phyloP scores from a whole-genome alignment of 768 basidiomycete genomes.

The Sarcomyxa edulis region DNA sequence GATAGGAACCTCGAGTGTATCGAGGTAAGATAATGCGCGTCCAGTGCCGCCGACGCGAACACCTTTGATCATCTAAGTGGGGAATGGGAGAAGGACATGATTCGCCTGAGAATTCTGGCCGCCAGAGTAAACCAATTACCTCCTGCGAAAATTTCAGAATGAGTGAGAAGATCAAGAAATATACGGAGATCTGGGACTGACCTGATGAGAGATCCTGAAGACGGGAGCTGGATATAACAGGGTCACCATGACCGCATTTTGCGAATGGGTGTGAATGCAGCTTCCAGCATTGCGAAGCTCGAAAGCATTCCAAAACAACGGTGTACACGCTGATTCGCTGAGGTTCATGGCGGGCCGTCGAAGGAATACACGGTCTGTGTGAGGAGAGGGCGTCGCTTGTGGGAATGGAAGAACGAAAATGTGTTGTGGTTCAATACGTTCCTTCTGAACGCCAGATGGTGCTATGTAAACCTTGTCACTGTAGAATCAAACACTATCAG shows the following conservation, averaged over 20 bases:
- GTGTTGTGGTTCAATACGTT: slow-evolving; percentile 75
- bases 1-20: slow-evolving; percentile 82
- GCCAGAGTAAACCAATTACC: not conserved
- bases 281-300: slow-evolving; percentile 73
- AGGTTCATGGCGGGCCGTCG: slow-evolving; percentile 65
- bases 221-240: slow-evolving; percentile 65
- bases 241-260: slow-evolving; percentile 87
- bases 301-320: slow-evolving; percentile 91
- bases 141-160: not conserved
- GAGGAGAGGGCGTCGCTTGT: slow-evolving; percentile 49
- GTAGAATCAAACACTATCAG: slow-evolving; percentile 1
- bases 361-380: slow-evolving; percentile 71
- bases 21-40: slow-evolving; percentile 72
- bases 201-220: slow-evolving; percentile 84
- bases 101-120: not conserved
- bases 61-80: slow-evolving; percentile 83
- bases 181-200: slow-evolving; percentile 18
- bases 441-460: slow-evolving; percentile 89
- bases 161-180: not conserved
- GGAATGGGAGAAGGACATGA: too few relatives aligned
- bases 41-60: slow-evolving; percentile 75
- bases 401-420: slow-evolving; percentile 87
- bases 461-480: slow-evolving; percentile 82
- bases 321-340: slow-evolving; percentile 86
- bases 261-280: slow-evolving; percentile 89